phyloP scores from a whole-genome alignment of 2,329 filamentous ascomycete species.

The Aspergillus alliaceus region DNA sequence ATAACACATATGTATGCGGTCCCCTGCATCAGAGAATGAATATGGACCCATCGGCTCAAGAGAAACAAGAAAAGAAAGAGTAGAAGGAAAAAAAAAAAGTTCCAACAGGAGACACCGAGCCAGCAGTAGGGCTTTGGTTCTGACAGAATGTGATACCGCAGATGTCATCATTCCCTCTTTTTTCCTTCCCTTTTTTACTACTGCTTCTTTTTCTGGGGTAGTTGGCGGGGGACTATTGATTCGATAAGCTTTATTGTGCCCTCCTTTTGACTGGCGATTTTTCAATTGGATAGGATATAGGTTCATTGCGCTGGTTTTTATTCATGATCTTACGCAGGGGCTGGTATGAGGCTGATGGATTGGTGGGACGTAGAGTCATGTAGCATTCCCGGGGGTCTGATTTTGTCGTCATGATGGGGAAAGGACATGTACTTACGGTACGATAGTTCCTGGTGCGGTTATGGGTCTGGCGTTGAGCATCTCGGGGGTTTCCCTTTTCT shows the following conservation, averaged over 20 bases:
- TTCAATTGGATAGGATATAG: too few relatives aligned
- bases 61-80: neutral
- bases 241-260: neutral
- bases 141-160: neutral
- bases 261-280: neutral
- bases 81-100: neutral
- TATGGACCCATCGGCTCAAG: neutral
- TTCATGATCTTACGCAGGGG: neutral
- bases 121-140: neutral
- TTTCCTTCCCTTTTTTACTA: too few relatives aligned
- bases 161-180: neutral
- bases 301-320: too few relatives aligned
- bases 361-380: neutral
- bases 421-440: too few relatives aligned
- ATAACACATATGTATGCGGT: conserved; percentile 6
- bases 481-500: neutral
- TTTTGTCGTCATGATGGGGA: neutral
- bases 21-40: conserved; percentile 6
- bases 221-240: neutral
- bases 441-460: too few relatives aligned
- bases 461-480: neutral
- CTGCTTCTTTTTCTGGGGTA: too few relatives aligned
- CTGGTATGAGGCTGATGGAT: neutral
- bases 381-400: neutral
- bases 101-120: neutral